These are phyloP conservation scores for Capronia epimyces DNA, from an alignment of 2,329 filamentous ascomycete species.

Conservation along the genomic window DNA sequence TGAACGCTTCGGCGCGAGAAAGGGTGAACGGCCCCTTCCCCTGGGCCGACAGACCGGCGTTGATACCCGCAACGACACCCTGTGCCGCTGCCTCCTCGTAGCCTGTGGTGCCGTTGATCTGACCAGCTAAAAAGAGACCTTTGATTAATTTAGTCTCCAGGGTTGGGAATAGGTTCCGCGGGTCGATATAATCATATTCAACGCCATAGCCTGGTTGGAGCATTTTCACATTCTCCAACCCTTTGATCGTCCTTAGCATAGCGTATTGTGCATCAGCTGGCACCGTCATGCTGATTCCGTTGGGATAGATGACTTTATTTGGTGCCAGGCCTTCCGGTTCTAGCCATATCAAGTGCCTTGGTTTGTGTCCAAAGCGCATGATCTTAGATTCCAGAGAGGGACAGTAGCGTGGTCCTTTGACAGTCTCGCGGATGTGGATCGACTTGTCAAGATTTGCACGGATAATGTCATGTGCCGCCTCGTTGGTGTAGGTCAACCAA, in stretches of 20 bases:
- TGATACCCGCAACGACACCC: slow-evolving; percentile 86
- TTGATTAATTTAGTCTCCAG: slow-evolving; percentile 88
- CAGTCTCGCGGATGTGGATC: slow-evolving; percentile 90
- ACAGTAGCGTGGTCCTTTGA: slow-evolving; percentile 91
- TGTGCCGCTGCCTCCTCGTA: slow-evolving; percentile 97
- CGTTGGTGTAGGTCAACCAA: slow-evolving; percentile 81
- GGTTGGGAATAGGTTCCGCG: slow-evolving; percentile 76
- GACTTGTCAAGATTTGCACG: slow-evolving; percentile 89
- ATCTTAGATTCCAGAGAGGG: slow-evolving; percentile 93
- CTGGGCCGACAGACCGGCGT: slow-evolving; percentile 76
- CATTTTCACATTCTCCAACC: slow-evolving; percentile 85
- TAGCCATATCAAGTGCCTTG: slow-evolving; percentile 86
- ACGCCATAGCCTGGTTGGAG: slow-evolving; percentile 93
- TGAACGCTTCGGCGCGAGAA: slow-evolving; percentile 82
- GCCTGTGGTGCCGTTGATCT: slow-evolving; percentile 97
- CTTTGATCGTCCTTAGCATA: slow-evolving; percentile 78
- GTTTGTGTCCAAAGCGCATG: slow-evolving; percentile 75
- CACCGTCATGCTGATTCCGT: slow-evolving; percentile 95
- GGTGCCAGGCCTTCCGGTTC: slow-evolving; percentile 87
- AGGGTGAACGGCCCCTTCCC: slow-evolving; percentile 62
- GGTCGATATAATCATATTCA: slow-evolving; percentile 98
- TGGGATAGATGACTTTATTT: slow-evolving; percentile 86
- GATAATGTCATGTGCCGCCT: slow-evolving; percentile 73
- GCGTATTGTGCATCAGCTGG: slow-evolving; percentile 80
- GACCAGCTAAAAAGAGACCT: slow-evolving; percentile 86